Conservation (phyloP, 768 basidiomycete genomes). For the Lactifluus subvellereus region DNA sequence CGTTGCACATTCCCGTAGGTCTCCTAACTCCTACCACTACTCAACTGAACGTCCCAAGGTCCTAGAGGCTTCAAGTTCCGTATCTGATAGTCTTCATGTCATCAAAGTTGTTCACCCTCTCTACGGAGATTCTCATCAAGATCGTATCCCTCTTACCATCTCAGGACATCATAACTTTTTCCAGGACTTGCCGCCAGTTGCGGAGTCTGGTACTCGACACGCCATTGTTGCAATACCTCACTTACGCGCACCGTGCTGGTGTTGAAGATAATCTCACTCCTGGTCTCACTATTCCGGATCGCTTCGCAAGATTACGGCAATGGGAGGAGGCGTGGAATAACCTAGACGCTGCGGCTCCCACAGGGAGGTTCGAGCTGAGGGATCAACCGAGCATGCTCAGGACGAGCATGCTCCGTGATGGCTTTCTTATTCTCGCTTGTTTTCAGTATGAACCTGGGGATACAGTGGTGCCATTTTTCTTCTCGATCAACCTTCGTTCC, state of each 20-base stretch:
- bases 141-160: not conserved
- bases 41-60: too few relatives aligned
- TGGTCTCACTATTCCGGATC: not conserved
- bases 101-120: not conserved
- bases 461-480: not conserved
- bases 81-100: not conserved
- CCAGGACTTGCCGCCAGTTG: not conserved
- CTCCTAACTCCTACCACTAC: not conserved
- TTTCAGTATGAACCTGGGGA: not conserved
- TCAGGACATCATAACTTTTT: not conserved
- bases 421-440: not conserved
- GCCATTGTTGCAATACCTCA: not conserved
- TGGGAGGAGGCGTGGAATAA: conserved; percentile 2
- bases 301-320: not conserved
- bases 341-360: not conserved
- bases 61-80: not conserved
- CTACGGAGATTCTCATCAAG: not conserved
- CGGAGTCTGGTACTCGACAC: not conserved
- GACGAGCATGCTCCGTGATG: not conserved
- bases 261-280: not conserved
- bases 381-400: not conserved
- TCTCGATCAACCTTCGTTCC: not conserved
- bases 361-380: not conserved
- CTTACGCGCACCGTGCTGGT: not conserved
- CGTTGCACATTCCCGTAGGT: too few relatives aligned